A percentile compares a stretch with the other conserved stretches of the same genome.
These are phyloP conservation scores for Amaranthus hypochondriacus DNA, from an alignment of 148 eudicot species.

Conservation along the genomic window DNA sequence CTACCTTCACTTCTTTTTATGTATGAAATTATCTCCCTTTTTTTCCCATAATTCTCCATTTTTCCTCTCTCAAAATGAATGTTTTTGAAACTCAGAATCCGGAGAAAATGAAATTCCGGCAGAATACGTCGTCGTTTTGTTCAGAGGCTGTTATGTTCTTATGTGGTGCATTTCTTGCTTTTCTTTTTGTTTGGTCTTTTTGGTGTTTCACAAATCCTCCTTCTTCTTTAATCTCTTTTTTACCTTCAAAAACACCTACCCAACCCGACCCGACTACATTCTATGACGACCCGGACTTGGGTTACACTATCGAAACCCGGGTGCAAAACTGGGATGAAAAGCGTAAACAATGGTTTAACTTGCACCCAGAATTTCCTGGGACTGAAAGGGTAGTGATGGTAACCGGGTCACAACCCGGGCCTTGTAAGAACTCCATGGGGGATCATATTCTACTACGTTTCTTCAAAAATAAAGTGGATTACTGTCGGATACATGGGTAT, in stretches of 20 bases:
- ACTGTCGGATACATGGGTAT: slow-evolving; percentile 77
- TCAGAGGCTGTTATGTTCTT: slow-evolving; percentile 29
- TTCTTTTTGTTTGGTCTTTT: slow-evolving; percentile 48
- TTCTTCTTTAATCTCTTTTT: slow-evolving; percentile 19
- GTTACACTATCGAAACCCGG: slow-evolving; percentile 40
- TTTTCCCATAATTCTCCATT: background rate
- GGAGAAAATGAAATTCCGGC: slow-evolving; percentile 4
- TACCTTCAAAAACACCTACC: background rate
- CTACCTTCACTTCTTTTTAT: background rate
- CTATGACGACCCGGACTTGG: slow-evolving; percentile 58
- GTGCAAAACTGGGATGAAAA: slow-evolving; percentile 71
- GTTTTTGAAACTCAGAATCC: slow-evolving; percentile 10
- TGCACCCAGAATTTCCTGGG: slow-evolving; percentile 40
- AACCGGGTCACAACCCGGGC: slow-evolving; percentile 75
- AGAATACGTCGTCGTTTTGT: slow-evolving; percentile 30
- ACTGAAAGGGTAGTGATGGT: slow-evolving; percentile 46
- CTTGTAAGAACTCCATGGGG: slow-evolving; percentile 66
- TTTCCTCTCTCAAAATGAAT: background rate
- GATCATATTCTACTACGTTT: slow-evolving; percentile 59
- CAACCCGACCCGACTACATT: slow-evolving; percentile 38
- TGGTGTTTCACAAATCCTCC: slow-evolving; percentile 38
- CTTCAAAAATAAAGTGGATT: slow-evolving; percentile 88
- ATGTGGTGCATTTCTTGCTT: slow-evolving; percentile 39
- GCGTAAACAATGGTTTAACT: slow-evolving; percentile 49
- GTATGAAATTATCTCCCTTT: background rate